These are phyloP conservation scores for Fomitopsis palustris DNA, from an alignment of 1,284 basidiomycete species.

Conservation along the genomic window DNA sequence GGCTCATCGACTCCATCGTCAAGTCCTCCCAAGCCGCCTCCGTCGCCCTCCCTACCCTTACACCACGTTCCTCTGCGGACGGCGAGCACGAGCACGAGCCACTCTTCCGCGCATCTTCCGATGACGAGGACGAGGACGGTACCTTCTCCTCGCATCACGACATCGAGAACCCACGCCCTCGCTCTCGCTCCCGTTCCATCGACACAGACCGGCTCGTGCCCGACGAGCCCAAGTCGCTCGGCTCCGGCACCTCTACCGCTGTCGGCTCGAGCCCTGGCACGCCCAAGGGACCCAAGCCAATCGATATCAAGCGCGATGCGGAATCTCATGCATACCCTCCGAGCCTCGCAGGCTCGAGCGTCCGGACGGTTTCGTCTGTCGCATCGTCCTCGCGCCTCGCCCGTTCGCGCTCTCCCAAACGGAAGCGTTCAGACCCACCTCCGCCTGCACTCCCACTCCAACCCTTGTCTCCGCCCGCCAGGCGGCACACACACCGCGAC, in stretches of 20 bases:
- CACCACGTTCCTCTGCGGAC: constrained; percentile 24
- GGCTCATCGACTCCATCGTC: constrained; percentile 86
- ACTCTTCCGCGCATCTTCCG: constrained; percentile 45
- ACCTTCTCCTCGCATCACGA: constrained; percentile 32
- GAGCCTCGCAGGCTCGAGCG: constrained; percentile 38
- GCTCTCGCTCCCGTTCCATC: constrained; percentile 32
- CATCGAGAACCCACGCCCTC: constrained; percentile 39
- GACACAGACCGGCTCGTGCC: constrained; percentile 7
- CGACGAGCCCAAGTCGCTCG: constrained; percentile 31
- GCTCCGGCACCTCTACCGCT: constrained; percentile 24
- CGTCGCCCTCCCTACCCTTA: constrained; percentile 37
- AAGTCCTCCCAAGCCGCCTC: constrained; percentile 45
- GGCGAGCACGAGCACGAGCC: constrained; percentile 58
- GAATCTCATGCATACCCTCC: constrained; percentile 61
- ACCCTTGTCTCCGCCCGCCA: background rate
- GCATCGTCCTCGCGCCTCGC: constrained; percentile 9
- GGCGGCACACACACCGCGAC: background rate
- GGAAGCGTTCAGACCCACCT: constrained; percentile 4
- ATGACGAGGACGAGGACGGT: constrained; percentile 48
- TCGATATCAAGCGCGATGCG: constrained; percentile 14
- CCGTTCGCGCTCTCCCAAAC: constrained; percentile 4
- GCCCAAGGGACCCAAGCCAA: constrained; percentile 27
- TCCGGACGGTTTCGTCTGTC: constrained; percentile 31
- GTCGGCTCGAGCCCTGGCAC: constrained; percentile 29
- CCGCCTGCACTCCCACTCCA: constrained; percentile 6